Evolutionary conservation across 257 asterid species (phyloP), one percentile per base, ranked within the genome.

Genomic region (Ilex asprella): DNA sequence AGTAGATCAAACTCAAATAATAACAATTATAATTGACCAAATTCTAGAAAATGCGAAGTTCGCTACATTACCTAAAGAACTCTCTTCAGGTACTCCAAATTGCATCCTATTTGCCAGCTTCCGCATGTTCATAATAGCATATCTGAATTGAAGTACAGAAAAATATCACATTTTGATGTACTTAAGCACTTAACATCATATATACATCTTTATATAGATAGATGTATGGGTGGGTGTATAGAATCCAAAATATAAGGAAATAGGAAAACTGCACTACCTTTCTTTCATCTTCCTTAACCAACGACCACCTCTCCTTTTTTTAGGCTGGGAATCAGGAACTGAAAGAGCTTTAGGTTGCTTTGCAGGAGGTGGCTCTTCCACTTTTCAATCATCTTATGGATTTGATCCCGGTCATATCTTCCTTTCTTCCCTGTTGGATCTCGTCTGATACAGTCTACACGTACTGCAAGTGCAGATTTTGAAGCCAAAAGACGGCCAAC

Each of bases 351-450:
- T 92, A 27, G 99, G 96, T 76, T 85, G 97, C 81, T 89, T 89
- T 30, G 97, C 99, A 58, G 99, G 99, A 65, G 97, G 99, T 31
- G 95, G 95, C 77, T 92, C 99, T 67, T 92, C 96, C 99, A 92
- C 70, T 92, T 92, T 81, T 86, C 99, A 58, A 92, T 92, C 86
- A 89, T 92, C 62, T 89, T 89, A 32, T 75, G 87, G 66, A 92
- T 80, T 69, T 83, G 96, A 15, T 81, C 89, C 32, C 95, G 81
- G 16, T 86, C 73, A 59, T 72, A 63, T 78, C 96, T 83, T 67
- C 97, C 99, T 5, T 72, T 79, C 73, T 86, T 86, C 52, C 97
- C 99, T 27, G 87, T 77, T 32, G 89, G 96, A 62, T 92, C 99
- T 63, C 91, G 89, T 64, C 86, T 78, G 12, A 84, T 88, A 54